Conservation (phyloP, 2,329 filamentous ascomycete genomes). For the Penicillium paneum region DNA sequence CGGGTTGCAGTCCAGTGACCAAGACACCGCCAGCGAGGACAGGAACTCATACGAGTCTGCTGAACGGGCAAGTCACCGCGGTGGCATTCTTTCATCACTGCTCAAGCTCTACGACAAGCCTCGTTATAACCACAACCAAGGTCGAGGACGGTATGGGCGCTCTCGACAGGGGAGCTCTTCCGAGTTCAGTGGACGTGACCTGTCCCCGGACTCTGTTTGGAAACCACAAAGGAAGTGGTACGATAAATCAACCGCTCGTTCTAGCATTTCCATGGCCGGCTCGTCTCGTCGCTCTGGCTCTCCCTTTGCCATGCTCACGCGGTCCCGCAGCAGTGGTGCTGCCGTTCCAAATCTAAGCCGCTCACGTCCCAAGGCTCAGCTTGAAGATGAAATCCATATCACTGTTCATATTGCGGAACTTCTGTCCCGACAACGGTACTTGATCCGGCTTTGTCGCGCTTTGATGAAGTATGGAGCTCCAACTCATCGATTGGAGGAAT, state of each 20-base stretch:
- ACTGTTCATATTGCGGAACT: constrained; percentile 64
- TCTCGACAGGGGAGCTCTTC: constrained; percentile 33
- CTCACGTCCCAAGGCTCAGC: constrained; percentile 11
- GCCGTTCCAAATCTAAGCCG: constrained; percentile 24
- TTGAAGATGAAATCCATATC: constrained; percentile 54
- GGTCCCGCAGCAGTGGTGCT: constrained; percentile 37
- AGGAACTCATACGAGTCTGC: constrained; percentile 56
- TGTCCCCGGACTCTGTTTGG: constrained; percentile 34
- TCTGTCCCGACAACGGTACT: constrained; percentile 74
- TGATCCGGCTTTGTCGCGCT: constrained; percentile 78
- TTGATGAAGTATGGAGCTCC: constrained; percentile 89
- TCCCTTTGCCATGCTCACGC: constrained; percentile 33
- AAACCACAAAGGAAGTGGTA: constrained; percentile 40
- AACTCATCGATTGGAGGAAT: constrained; percentile 84
- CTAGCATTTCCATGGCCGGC: constrained; percentile 34
- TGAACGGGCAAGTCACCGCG: constrained; percentile 65
- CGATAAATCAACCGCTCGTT: constrained; percentile 37
- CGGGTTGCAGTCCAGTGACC: constrained; percentile 32
- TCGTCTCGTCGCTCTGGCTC: constrained; percentile 30
- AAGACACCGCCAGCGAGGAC: constrained; percentile 35
- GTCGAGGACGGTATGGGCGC: constrained; percentile 27
- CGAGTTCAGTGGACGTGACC: constrained; percentile 29
- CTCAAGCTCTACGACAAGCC: constrained; percentile 65
- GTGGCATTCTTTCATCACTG: constrained; percentile 69
- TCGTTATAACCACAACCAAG: constrained; percentile 17